Percentiles rank a stretch among this genome's conserved stretches.
Evolutionary conservation across 2,329 filamentous ascomycete species (phyloP).

Genomic region (Pezicula radicicola): DNA sequence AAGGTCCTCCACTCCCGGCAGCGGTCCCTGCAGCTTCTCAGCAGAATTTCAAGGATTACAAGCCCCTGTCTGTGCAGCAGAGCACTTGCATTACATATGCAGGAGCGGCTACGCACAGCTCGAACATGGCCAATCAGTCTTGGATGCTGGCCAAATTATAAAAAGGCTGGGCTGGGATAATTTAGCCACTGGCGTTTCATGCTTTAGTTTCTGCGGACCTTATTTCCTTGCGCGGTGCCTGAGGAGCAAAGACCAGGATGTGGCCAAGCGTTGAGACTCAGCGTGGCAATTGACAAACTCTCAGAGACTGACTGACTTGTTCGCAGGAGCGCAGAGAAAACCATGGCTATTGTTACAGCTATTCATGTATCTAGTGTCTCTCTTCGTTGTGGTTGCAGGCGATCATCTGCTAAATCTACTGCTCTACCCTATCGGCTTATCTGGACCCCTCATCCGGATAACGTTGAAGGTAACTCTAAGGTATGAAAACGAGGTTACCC

Average conservation of each 20-base stretch:
- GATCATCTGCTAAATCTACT: neutral
- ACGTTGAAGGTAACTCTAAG: constrained; percentile 15
- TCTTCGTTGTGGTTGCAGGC: neutral
- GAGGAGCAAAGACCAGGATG: neutral
- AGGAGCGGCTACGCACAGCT: constrained; percentile 25
- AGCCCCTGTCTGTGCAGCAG: constrained; percentile 23
- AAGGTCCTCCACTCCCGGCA: constrained; percentile 22
- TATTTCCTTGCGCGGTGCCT: constrained; percentile 3
- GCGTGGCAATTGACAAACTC: neutral
- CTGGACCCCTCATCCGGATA: constrained; percentile 11
- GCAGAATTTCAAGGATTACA: constrained; percentile 12
- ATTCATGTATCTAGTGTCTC: too few species aligned
- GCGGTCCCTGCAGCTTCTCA: constrained; percentile 28
- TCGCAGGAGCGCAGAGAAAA: neutral
- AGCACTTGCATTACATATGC: constrained; percentile 30
- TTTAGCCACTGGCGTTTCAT: constrained; percentile 26
- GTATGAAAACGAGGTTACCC: constrained; percentile 19
- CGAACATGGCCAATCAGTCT: constrained; percentile 23
- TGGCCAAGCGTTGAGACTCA: neutral
- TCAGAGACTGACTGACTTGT: too few species aligned
- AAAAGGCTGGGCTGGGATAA: constrained; percentile 15
- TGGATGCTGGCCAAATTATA: constrained; percentile 11
- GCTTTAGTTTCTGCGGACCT: constrained; percentile 9
- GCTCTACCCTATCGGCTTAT: constrained; percentile 18
- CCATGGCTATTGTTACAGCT: neutral